A percentile compares a stretch with the other conserved stretches of the same genome.
Conservation (phyloP, 2,329 filamentous ascomycete genomes). For the Trichophyton equinum region DNA sequence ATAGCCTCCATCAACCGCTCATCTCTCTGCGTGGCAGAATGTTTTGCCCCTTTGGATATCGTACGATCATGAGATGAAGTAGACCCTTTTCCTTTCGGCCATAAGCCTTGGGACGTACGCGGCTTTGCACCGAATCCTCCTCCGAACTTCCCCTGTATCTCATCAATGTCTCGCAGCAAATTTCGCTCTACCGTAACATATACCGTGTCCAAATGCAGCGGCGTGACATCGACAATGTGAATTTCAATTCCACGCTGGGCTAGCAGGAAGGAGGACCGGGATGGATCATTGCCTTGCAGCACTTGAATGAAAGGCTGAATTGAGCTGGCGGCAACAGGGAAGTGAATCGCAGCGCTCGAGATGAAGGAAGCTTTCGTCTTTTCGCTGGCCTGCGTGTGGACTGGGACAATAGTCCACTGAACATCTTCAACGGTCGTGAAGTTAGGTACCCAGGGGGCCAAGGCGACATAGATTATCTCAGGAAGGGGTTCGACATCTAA, state of each 20-base stretch:
- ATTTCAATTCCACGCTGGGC: slow-evolving; percentile 73
- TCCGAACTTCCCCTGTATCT: slow-evolving; percentile 72
- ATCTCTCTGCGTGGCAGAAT: slow-evolving; percentile 34
- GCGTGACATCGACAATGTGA: slow-evolving; percentile 64
- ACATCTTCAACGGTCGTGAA: slow-evolving; percentile 43
- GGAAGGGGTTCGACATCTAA: slow-evolving; percentile 16
- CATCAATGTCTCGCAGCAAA: slow-evolving; percentile 64
- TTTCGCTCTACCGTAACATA: slow-evolving; percentile 79
- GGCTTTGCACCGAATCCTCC: slow-evolving; percentile 40
- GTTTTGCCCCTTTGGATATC: slow-evolving; percentile 16
- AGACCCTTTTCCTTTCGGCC: slow-evolving; percentile 24
- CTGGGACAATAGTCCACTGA: slow-evolving; percentile 75
- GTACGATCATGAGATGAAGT: slow-evolving; percentile 13
- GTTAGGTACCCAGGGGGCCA: slow-evolving; percentile 35
- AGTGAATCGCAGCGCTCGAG: slow-evolving; percentile 63
- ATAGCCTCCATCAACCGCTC: slow-evolving; percentile 54
- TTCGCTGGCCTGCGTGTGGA: slow-evolving; percentile 41
- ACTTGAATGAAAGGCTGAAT: slow-evolving; percentile 68
- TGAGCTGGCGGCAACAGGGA: slow-evolving; percentile 58
- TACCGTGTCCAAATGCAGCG: slow-evolving; percentile 68
- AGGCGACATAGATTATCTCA: slow-evolving; percentile 33
- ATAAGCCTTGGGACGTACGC: slow-evolving; percentile 29
- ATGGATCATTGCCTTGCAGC: slow-evolving; percentile 61
- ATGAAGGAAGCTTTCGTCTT: slow-evolving; percentile 43
- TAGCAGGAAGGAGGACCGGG: slow-evolving; percentile 57